A percentile compares a stretch with the other conserved stretches of the same genome.
Evolutionary conservation across 1,284 basidiomycete species (phyloP).

Genomic region (Cystobasidiaceae sp.): DNA sequence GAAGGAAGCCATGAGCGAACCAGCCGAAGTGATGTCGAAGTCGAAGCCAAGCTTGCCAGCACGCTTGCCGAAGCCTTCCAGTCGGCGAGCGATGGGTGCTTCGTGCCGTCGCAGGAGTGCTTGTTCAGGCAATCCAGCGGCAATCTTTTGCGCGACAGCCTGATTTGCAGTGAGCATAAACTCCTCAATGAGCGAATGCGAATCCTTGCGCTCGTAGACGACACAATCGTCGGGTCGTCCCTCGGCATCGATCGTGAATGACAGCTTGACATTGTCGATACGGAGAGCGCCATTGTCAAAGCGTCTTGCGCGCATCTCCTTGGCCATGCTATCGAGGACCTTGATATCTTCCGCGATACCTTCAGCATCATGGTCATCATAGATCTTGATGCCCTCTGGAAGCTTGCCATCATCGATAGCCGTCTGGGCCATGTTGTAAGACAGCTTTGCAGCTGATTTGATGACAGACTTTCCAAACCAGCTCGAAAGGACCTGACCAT

Average conservation of each 20-base stretch:
- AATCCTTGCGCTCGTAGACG: conserved; percentile 61
- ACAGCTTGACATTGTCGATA: conserved; percentile 65
- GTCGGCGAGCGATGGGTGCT: conserved; percentile 78
- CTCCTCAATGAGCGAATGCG: conserved; percentile 85
- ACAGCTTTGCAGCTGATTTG: conserved; percentile 77
- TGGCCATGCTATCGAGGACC: conserved; percentile 61
- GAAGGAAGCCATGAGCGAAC: conserved; percentile 77
- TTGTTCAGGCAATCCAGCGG: conserved; percentile 88
- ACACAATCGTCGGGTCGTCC: conserved; percentile 78
- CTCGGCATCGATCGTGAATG: conserved; percentile 73
- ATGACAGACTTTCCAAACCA: conserved; percentile 92
- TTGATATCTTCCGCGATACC: conserved; percentile 70
- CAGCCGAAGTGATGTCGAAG: conserved; percentile 73
- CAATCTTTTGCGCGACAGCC: conserved; percentile 84
- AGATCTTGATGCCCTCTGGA: conserved; percentile 53
- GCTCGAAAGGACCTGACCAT: conserved; percentile 74
- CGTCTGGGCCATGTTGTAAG: conserved; percentile 73
- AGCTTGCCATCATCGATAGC: conserved; percentile 71
- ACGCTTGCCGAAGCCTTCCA: conserved; percentile 72
- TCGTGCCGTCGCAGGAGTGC: conserved; percentile 92
- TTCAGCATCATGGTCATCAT: conserved; percentile 56
- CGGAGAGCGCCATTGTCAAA: conserved; percentile 73
- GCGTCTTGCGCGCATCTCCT: conserved; percentile 66
- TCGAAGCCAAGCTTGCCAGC: conserved; percentile 76
- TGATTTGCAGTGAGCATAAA: conserved; percentile 93